phyloP scores from a whole-genome alignment of 2,329 filamentous ascomycete genomes.

The Cladosporium colombiae region DNA sequence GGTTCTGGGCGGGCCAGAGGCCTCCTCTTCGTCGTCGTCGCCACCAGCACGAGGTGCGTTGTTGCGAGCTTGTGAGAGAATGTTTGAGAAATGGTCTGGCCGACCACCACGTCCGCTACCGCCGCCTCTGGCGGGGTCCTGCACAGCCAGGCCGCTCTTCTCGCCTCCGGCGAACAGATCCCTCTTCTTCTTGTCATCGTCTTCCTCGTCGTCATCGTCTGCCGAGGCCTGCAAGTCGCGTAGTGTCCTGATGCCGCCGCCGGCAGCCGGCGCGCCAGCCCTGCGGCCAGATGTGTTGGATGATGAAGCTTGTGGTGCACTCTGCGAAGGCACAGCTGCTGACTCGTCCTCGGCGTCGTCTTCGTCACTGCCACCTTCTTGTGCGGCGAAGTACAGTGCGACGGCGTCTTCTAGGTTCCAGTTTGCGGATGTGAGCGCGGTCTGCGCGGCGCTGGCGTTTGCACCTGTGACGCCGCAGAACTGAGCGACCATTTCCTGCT shows the following conservation, averaged over 20 bases:
- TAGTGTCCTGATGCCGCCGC: conserved; percentile 44
- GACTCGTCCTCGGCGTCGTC: conserved; percentile 22
- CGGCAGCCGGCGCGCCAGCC: conserved; percentile 27
- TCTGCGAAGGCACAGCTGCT: conserved; percentile 15
- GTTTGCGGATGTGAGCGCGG: conserved; percentile 45
- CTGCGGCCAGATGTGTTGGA: conserved; percentile 27
- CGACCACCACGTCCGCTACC: conserved; percentile 3
- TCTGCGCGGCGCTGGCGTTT: conserved; percentile 41
- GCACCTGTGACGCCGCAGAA: conserved; percentile 42
- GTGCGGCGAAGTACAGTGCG: conserved; percentile 47
- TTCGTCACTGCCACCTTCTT: conserved; percentile 41
- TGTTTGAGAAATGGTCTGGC: conserved; percentile 52
- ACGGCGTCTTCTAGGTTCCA: conserved; percentile 50
- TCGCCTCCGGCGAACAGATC: conserved; percentile 83
- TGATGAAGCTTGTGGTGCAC: conserved; percentile 23
- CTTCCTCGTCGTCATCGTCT: conserved; percentile 60
- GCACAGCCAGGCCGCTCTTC: conserved; percentile 73
- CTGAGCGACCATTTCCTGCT: conserved; percentile 38
- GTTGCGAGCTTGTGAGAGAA: conserved; percentile 50
- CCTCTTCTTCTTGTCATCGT: conserved; percentile 60
- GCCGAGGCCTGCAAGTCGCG: conserved; percentile 48
- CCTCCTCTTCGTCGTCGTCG: conserved; percentile 41
- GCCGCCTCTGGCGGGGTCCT: conserved; percentile 56
- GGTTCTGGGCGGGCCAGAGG: conserved; percentile 39
- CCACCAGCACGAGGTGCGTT: conserved; percentile 61